Percentiles rank a stretch among this genome's conserved stretches.
Conservation (phyloP, 2,329 filamentous ascomycete species). For the Curvularia spicifera region DNA sequence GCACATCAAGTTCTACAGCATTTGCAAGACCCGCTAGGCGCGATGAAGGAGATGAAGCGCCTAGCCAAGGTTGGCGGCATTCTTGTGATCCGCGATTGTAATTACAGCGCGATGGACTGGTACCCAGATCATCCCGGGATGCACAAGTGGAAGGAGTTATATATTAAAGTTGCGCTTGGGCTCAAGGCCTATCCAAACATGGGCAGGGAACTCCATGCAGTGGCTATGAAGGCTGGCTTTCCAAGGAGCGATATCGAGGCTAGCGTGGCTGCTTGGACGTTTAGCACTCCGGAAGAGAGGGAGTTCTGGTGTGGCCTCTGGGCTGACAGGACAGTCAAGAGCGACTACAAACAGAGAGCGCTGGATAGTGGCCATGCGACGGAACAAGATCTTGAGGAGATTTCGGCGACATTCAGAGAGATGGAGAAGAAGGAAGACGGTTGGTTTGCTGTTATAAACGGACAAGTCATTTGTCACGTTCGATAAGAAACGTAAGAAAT, state of each 20-base stretch:
- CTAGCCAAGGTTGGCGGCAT: slow-evolving; percentile 62
- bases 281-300: slow-evolving; percentile 49
- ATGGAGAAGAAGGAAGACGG: slow-evolving; percentile 53
- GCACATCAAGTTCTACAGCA: slow-evolving; percentile 66
- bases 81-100: slow-evolving; percentile 54
- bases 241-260: slow-evolving; percentile 48
- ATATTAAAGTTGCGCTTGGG: slow-evolving; percentile 41
- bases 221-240: slow-evolving; percentile 51
- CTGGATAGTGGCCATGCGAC: slow-evolving; percentile 49
- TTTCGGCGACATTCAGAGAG: slow-evolving; percentile 49
- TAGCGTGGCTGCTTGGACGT: slow-evolving; percentile 53
- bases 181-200: slow-evolving; percentile 46
- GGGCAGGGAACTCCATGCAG: slow-evolving; percentile 44
- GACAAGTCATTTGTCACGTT: slow-evolving; percentile 50
- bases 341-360: slow-evolving; percentile 46
- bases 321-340: slow-evolving; percentile 47
- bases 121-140: slow-evolving; percentile 48
- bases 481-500: slow-evolving; percentile 14
- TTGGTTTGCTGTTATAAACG: slow-evolving; percentile 52
- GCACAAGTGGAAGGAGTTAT: slow-evolving; percentile 45
- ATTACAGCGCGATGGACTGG: slow-evolving; percentile 47
- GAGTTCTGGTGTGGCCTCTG: slow-evolving; percentile 51
- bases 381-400: slow-evolving; percentile 49
- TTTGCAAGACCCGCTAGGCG: slow-evolving; percentile 57
- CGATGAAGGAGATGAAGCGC: slow-evolving; percentile 61